Conservation (phyloP, 495 filamentous ascomycete species). For the Penicillium pancosmium region DNA sequence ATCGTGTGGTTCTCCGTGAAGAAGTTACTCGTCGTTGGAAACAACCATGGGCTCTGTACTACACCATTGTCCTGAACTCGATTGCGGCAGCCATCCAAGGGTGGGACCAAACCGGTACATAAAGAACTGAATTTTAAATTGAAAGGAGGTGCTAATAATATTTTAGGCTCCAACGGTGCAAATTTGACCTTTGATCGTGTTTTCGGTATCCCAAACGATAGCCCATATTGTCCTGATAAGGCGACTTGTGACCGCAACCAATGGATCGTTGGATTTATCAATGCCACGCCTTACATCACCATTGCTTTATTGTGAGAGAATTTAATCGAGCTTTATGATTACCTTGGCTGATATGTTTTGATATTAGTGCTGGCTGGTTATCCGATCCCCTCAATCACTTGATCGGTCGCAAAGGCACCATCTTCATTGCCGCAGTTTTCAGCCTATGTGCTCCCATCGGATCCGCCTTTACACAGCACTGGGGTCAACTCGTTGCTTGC, state of each 20-base stretch:
- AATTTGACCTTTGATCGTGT: slow-evolving; percentile 65
- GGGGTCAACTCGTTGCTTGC: slow-evolving; percentile 62
- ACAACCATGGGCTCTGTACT: slow-evolving; percentile 62
- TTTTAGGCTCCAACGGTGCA: slow-evolving; percentile 68
- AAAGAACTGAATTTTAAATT: neutral
- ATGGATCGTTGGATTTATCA: slow-evolving; percentile 53
- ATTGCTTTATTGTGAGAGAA: slow-evolving; percentile 42
- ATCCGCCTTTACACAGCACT: slow-evolving; percentile 64
- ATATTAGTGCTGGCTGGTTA: slow-evolving; percentile 63
- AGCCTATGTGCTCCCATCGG: slow-evolving; percentile 64
- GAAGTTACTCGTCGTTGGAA: slow-evolving; percentile 68
- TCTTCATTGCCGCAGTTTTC: slow-evolving; percentile 68
- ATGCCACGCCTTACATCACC: slow-evolving; percentile 43
- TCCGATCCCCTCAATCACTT: slow-evolving; percentile 70
- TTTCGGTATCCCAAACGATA: slow-evolving; percentile 43
- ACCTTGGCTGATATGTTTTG: neutral
- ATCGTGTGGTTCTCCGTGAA: slow-evolving; percentile 53
- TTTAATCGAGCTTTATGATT: slow-evolving; percentile 27
- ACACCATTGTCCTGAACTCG: slow-evolving; percentile 69
- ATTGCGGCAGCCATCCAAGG: slow-evolving; percentile 70
- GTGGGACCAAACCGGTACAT: slow-evolving; percentile 64
- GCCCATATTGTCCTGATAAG: slow-evolving; percentile 43
- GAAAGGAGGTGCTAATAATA: neutral
- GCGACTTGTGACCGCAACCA: slow-evolving; percentile 35
- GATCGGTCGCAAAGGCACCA: slow-evolving; percentile 67